A percentile compares a stretch with the other conserved stretches of the same genome.
These are phyloP conservation scores for Lablab purpureus DNA, from an alignment of 306 rosid genomes.

Conservation along the genomic window DNA sequence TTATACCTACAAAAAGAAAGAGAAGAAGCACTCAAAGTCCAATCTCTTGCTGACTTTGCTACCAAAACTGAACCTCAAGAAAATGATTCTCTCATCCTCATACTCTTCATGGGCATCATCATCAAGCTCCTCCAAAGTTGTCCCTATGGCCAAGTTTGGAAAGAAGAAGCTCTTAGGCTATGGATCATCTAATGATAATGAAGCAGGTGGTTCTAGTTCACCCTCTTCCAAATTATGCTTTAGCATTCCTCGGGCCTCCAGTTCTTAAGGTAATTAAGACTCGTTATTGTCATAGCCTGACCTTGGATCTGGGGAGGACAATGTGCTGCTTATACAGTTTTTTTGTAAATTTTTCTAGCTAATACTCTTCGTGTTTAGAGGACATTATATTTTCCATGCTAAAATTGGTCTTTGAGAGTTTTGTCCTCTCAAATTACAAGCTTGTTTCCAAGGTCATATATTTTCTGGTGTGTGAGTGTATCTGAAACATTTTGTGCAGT, in stretches of 20 bases:
- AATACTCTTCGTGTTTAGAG: conserved; percentile 22
- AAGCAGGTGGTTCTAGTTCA: conserved; percentile 47
- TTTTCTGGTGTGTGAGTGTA: conserved; percentile 16
- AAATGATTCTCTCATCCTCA: conserved; percentile 19
- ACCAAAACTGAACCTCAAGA: conserved; percentile 55
- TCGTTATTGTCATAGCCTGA: not conserved
- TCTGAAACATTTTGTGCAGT: conserved; percentile 26
- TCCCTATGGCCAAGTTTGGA: not conserved
- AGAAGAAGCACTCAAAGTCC: conserved; percentile 59
- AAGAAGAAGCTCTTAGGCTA: conserved; percentile 49
- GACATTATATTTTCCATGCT: conserved; percentile 12
- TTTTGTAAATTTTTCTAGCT: conserved; percentile 21
- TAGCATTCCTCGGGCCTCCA: conserved; percentile 40
- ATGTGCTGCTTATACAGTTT: conserved; percentile 16
- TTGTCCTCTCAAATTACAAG: conserved; percentile 28
- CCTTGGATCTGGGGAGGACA: conserved; percentile 31
- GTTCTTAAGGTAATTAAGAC: conserved; percentile 34
- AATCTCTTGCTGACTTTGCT: conserved; percentile 47
- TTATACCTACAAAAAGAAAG: conserved; percentile 39
- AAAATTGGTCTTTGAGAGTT: conserved; percentile 28
- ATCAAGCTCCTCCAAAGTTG: conserved; percentile 42
- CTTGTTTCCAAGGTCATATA: not conserved
- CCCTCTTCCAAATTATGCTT: conserved; percentile 68
- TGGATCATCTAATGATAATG: conserved; percentile 59
- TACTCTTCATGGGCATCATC: conserved; percentile 40